Conservation (phyloP, 495 filamentous ascomycete species). For the Thozetella sp. region DNA sequence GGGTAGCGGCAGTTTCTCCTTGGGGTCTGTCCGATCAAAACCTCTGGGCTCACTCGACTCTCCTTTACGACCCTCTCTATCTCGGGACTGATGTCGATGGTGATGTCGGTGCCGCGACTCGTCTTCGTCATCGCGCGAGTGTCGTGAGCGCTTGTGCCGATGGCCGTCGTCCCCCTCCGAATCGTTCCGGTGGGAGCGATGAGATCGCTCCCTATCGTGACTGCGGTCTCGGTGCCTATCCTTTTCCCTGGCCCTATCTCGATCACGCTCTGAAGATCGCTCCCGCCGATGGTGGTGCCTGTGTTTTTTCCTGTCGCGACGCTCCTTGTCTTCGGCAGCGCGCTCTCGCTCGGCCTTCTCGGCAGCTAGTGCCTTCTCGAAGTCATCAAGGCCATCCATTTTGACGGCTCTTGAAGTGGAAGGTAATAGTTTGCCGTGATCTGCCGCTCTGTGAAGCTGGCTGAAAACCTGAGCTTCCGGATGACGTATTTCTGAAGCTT, state of each 20-base stretch:
- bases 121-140: constrained; percentile 36
- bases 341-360: constrained; percentile 51
- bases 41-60: constrained; percentile 26
- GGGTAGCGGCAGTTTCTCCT: constrained; percentile 45
- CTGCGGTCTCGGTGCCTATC: constrained; percentile 37
- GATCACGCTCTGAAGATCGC: constrained; percentile 38
- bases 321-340: constrained; percentile 28
- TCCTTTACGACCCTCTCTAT: constrained; percentile 18
- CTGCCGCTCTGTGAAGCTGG: no score
- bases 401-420: no score
- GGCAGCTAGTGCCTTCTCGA: constrained; percentile 54
- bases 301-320: constrained; percentile 41
- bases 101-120: constrained; percentile 30
- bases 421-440: no score
- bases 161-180: constrained; percentile 39
- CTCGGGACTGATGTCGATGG: constrained; percentile 12
- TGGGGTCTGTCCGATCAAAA: constrained; percentile 44
- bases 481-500: no score
- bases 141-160: constrained; percentile 48
- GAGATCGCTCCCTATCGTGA: constrained; percentile 20
- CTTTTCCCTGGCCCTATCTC: constrained; percentile 26
- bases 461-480: no score
- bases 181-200: constrained; percentile 42
- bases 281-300: constrained; percentile 45
- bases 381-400: constrained; percentile 56